Evolutionary conservation across 2,329 filamentous ascomycete species (phyloP).

Genomic region (Colletotrichum tropicicola): DNA sequence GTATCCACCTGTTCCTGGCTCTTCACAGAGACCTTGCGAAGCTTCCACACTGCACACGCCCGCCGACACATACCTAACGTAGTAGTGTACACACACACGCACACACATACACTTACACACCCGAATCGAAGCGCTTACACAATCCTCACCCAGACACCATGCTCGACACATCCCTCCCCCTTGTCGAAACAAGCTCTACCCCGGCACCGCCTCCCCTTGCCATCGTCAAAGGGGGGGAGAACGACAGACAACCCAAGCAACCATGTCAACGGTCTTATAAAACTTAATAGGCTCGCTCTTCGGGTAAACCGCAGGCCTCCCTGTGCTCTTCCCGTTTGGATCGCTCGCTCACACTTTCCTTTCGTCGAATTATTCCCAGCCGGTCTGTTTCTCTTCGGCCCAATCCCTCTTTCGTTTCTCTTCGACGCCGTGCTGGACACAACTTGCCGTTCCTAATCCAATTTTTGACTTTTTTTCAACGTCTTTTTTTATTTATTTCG

Average conservation of each 20-base stretch:
- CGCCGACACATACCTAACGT: no score
- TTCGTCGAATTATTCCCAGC: constrained; percentile 10
- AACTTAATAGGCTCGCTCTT: constrained; percentile 23
- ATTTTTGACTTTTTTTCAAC: constrained; percentile 25
- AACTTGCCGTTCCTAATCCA: constrained; percentile 6
- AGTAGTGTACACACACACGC: no score
- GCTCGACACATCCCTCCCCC: constrained; percentile 1
- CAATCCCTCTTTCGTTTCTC: constrained; percentile 2
- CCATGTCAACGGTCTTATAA: constrained; percentile 17
- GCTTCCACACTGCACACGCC: neutral
- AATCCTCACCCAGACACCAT: constrained; percentile 4
- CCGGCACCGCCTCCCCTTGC: constrained; percentile 4
- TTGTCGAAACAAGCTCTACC: constrained; percentile 25
- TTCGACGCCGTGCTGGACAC: constrained; percentile 27
- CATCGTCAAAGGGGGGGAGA: constrained; percentile 1
- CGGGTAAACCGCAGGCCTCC: constrained; percentile 2
- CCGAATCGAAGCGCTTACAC: neutral
- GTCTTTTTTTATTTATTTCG: constrained; percentile 33
- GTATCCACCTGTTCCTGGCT: neutral
- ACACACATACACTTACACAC: neutral
- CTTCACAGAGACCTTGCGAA: neutral
- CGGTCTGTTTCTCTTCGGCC: constrained; percentile 1
- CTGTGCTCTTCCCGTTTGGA: constrained; percentile 15
- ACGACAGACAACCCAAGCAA: neutral
- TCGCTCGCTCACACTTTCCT: constrained; percentile 15